A percentile compares a stretch with the other conserved stretches of the same genome.
phyloP scores from a whole-genome alignment of 208 protist species.

The Trypanosoma theileri region DNA sequence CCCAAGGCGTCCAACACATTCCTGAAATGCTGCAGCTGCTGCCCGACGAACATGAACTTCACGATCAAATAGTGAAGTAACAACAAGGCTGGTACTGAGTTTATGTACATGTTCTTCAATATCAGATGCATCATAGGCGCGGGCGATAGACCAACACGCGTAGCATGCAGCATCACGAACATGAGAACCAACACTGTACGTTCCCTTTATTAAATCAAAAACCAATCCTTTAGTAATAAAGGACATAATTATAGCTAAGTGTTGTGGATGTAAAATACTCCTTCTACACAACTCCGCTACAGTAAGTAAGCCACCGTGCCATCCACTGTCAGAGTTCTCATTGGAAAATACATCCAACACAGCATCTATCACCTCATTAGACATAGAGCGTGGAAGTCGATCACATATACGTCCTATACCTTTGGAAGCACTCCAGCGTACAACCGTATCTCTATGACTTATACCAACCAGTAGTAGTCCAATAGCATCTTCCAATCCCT shows the following conservation, averaged over 20 bases:
- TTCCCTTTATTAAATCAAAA: conserved; percentile 95
- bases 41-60: conserved; percentile 93
- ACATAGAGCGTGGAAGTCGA: conserved; percentile 87
- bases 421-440: conserved; percentile 97
- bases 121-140: conserved; percentile 94
- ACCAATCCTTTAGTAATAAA: conserved; percentile 77
- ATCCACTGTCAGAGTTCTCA: conserved; percentile 63
- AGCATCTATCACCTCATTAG: conserved; percentile 86
- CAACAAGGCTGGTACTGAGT: conserved; percentile 75
- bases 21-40: conserved; percentile 92
- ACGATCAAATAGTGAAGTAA: conserved; percentile 88
- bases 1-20: conserved; percentile 91
- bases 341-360: conserved; percentile 77
- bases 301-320: conserved; percentile 96
- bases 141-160: conserved; percentile 97
- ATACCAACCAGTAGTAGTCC: conserved; percentile 66
- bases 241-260: conserved; percentile 73
- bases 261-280: conserved; percentile 87
- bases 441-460: conserved; percentile 92
- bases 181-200: conserved; percentile 95
- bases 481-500: conserved; percentile 77
- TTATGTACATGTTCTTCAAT: conserved; percentile 79
- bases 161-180: conserved; percentile 99
- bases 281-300: conserved; percentile 96
- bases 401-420: conserved; percentile 95